Base-by-base conservation (phyloP, 768 basidiomycete species). In the Chalciporus piperatus region DNA sequence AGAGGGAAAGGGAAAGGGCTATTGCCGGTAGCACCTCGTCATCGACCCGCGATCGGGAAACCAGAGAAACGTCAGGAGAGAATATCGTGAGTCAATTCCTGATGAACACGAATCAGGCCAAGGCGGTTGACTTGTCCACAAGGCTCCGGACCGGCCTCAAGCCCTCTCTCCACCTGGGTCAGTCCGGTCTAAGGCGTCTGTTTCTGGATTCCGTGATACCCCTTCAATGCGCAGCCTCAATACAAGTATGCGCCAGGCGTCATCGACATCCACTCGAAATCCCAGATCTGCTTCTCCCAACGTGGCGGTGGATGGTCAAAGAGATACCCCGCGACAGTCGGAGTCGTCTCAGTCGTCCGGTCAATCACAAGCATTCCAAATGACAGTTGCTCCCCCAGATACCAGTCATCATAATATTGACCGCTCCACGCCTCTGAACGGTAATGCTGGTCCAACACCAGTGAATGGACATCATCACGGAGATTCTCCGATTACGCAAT, bases 1-100 rank as follows among this genome's bases (percentile, higher is more conserved):
- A 91, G 63, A 83, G 86, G 20, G 84, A 89, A 47, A 75, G 76
- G 60, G 83, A 85, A 51, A 76, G 72, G 42, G 74, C 71, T 9
- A 67, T 69, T 19, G 52, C 51, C 6, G 42, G 58, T 16, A 58
- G 64, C 48, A 47, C 57, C 0, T 54, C 68, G 30, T 56, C 71
- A 23, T 61, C 61, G 45, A 46, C 59, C 27, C 66, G 64, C 46
- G 61, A 64, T 39, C 65, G 55, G 20, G 59, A 68, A 20, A 44
- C 58, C 7, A 57, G 55, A 47, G 63, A 65, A 41, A 45, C 58
- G 25, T 65, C 73, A 57, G 67, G 68, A 44, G 76, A 76, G 45
- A 71, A 67, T 52, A 65, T 63, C 59, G 83, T 82, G 58, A 51
- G 79, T 74, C 39, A 35, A 35, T 51, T 17, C 19, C 14, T 32